Evolutionary conservation across 176 grass and related monocot genomes (phyloP).

Genomic region (Poa pratensis): DNA sequence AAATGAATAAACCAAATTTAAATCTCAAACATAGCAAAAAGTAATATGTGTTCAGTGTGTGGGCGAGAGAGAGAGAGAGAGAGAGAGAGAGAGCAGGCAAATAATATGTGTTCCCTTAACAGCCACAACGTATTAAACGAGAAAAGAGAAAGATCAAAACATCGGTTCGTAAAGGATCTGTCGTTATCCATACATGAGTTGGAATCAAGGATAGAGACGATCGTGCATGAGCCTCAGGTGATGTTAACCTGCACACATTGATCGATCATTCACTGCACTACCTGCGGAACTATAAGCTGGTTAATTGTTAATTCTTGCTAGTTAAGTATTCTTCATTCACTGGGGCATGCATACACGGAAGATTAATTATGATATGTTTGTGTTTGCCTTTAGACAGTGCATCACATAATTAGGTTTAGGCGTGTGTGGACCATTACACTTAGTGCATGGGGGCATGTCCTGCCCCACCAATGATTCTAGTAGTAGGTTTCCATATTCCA

Average conservation of each 20-base stretch:
- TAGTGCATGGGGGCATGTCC: constrained; percentile 26
- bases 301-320: constrained; percentile 19
- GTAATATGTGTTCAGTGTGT: no score
- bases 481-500: constrained; percentile 40
- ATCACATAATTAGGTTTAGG: constrained; percentile 52
- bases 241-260: constrained; percentile 46
- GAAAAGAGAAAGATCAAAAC: not conserved
- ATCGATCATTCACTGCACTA: constrained; percentile 32
- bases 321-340: constrained; percentile 10
- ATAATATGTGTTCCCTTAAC: constrained; percentile 30
- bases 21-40: no score
- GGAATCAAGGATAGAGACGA: constrained; percentile 40
- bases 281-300: constrained; percentile 42
- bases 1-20: no score
- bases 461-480: constrained; percentile 25
- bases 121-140: constrained; percentile 43
- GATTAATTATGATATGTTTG: constrained; percentile 14
- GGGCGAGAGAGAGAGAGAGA: no score
- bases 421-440: constrained; percentile 37
- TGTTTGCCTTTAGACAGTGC: constrained; percentile 58
- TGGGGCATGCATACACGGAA: constrained; percentile 3
- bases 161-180: not conserved
- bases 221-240: constrained; percentile 35
- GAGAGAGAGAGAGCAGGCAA: not conserved
- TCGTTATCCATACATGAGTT: constrained; percentile 20